phyloP scores from a whole-genome alignment of 306 rosid genomes.

The Casuarina cunninghamiana region DNA sequence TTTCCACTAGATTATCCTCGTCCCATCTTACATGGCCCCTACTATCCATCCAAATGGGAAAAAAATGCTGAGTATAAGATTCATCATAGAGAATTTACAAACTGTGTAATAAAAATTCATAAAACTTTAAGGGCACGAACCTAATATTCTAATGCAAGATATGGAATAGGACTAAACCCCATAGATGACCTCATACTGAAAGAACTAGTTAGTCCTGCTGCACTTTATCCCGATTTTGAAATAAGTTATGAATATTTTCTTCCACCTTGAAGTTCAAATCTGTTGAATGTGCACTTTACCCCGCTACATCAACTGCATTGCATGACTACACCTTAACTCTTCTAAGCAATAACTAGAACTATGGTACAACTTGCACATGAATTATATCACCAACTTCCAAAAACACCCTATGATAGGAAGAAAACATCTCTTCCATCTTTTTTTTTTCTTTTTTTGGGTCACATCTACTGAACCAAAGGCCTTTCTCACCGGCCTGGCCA shows the following conservation, averaged over 20 bases:
- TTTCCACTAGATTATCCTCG: slow-evolving; percentile 80
- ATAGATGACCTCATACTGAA: background rate
- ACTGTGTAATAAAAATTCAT: background rate
- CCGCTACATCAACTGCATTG: background rate
- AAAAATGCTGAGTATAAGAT: slow-evolving; percentile 17
- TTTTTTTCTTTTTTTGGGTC: background rate
- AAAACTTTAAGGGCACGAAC: background rate
- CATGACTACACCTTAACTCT: background rate
- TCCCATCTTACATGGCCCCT: slow-evolving; percentile 89
- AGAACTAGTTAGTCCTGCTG: background rate
- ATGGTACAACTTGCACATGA: background rate
- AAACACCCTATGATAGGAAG: background rate
- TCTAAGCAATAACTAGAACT: background rate
- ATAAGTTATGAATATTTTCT: background rate
- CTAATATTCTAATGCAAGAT: background rate
- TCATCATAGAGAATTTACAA: slow-evolving; percentile 5
- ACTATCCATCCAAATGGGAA: slow-evolving; percentile 26
- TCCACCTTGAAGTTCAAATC: background rate
- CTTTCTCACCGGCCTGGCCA: background rate
- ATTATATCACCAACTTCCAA: background rate
- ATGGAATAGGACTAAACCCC: background rate
- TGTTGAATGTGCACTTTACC: background rate
- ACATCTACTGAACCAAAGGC: background rate
- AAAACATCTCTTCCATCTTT: background rate
- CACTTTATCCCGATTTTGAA: background rate